phyloP scores from a whole-genome alignment of 2,329 filamentous ascomycete species.

The Mycogone perniciosa region DNA sequence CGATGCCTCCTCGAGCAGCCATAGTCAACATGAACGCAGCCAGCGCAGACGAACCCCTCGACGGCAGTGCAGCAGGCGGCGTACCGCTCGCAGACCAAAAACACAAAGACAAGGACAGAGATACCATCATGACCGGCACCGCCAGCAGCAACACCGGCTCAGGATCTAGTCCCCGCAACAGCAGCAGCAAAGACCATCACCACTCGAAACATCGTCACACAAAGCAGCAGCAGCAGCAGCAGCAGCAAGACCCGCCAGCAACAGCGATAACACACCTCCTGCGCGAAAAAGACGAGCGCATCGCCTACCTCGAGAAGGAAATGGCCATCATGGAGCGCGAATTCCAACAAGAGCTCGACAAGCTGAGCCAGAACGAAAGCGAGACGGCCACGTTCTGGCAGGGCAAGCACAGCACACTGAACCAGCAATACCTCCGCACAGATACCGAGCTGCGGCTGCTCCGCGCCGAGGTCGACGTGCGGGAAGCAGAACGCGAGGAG shows the following conservation, averaged over 20 bases:
- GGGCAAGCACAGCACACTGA: constrained; percentile 45
- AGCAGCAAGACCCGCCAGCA: constrained; percentile 18
- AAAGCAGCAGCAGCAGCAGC: constrained; percentile 13
- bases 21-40: constrained; percentile 19
- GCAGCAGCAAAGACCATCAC: constrained; percentile 15
- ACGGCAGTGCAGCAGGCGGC: constrained; percentile 16
- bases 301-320: constrained; percentile 47
- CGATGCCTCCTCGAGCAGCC: constrained; percentile 26
- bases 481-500: constrained; percentile 42
- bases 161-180: constrained; percentile 13
- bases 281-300: constrained; percentile 45
- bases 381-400: constrained; percentile 54
- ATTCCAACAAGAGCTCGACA: constrained; percentile 48
- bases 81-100: constrained; percentile 32
- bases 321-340: constrained; percentile 46
- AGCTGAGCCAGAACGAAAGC: constrained; percentile 47
- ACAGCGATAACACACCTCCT: constrained; percentile 23
- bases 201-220: no score
- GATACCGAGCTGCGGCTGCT: constrained; percentile 49
- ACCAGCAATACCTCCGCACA: constrained; percentile 45
- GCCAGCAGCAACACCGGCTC: constrained; percentile 8
- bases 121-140: constrained; percentile 16
- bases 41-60: constrained; percentile 21
- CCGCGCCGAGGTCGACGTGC: constrained; percentile 41
- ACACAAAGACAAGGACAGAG: constrained; percentile 25